Evolutionary conservation across 2,329 filamentous ascomycete species (phyloP), one percentile per base, ranked within the genome.

Genomic region (Ascochyta fabae): DNA sequence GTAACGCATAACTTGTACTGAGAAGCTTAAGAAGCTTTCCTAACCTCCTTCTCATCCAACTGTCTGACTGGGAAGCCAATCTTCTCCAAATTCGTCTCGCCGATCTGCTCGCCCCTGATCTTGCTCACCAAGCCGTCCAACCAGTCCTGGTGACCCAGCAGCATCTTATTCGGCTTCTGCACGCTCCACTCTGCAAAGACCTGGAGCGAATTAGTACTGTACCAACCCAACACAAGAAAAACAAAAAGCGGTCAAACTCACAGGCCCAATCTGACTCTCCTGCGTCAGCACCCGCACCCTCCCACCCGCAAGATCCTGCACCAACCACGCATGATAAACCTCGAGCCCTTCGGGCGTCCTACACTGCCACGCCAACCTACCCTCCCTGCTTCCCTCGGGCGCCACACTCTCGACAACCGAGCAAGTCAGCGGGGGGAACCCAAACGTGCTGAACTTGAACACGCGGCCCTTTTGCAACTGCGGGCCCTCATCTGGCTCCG

Each of bases 131-230:
- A 31, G 3, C 73, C 73, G 47, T 76, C 72, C 44, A 74, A 48
- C 73, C 73, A 75, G 48, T 76, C 72, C 54, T 75, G 72, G 53
- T 75, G 73, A 5, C 72, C 73, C 22, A 72, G 42, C n/a, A 76
- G 53, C 72, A 76, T 74, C 34, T 58, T 59, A 52, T 76, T 74
- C 38, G 73, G 73, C 56, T 69, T 74, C 46, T 60, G 53, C 15
- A 24, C 57, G 35, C 61, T 62, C 56, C 68, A 60, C 12, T 71
- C 61, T 38, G 56, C 61, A 22, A 71, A 71, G 0, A 70, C 56
- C 46, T 54, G 10, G 1, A 19, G 8, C 3, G 29, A 35, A 24
- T 53, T 15, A 53, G 51, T 12, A 31, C 3, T 13, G 3, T 10
- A 29, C 27, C 12, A 5, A 31, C 9, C 9, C 12, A 31, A 4